Conservation (phyloP, 768 basidiomycete species). For the Amanita jacksonii region DNA sequence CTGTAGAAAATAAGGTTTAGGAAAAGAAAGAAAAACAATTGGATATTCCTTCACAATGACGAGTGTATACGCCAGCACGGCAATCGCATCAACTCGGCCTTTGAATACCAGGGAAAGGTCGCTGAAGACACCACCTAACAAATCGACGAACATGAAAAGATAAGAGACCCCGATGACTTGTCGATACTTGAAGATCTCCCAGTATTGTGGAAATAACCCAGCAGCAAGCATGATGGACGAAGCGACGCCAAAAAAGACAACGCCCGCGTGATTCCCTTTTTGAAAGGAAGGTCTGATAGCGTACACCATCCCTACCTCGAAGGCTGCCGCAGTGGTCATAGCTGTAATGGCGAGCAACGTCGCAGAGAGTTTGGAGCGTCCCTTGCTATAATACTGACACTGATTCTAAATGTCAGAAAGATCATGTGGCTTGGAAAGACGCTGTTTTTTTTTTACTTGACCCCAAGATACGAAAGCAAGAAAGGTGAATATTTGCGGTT, state of each 20-base stretch:
- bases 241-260: slow-evolving; percentile 55
- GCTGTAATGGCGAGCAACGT: slow-evolving; percentile 26
- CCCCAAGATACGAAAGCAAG: slow-evolving; percentile 55
- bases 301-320: slow-evolving; percentile 53
- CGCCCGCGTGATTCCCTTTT: slow-evolving; percentile 20
- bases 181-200: slow-evolving; percentile 58
- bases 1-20: slow-evolving; percentile 20
- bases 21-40: slow-evolving; percentile 14
- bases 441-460: slow-evolving; percentile 34
- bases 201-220: slow-evolving; percentile 53
- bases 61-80: slow-evolving; percentile 49
- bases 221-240: slow-evolving; percentile 46
- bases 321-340: slow-evolving; percentile 37
- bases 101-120: slow-evolving; percentile 63
- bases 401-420: slow-evolving; percentile 19
- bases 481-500: slow-evolving; percentile 56
- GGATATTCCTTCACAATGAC: slow-evolving; percentile 59
- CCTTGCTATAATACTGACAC: slow-evolving; percentile 57
- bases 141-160: slow-evolving; percentile 60
- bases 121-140: slow-evolving; percentile 62
- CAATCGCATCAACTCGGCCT: slow-evolving; percentile 49
- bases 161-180: slow-evolving; percentile 64
- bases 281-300: slow-evolving; percentile 38
- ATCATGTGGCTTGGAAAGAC: slow-evolving; percentile 4
- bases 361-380: slow-evolving; percentile 27